Base-by-base conservation (phyloP, 768 basidiomycete genomes). In the Chlorophyllum brunneum region DNA sequence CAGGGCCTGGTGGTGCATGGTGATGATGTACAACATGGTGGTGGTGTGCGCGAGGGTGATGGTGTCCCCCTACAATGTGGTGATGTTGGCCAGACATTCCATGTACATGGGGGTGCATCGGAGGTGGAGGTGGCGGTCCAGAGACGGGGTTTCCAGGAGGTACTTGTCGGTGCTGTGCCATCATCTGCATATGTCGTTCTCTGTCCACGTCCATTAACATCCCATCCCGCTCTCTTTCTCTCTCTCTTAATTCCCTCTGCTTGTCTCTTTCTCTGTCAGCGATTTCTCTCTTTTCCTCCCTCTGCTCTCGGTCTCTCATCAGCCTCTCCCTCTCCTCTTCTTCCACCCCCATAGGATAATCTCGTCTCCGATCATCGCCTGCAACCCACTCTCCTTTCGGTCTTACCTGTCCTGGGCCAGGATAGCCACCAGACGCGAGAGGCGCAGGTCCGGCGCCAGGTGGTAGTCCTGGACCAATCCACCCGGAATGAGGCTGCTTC, bases 21-120 rank as follows among this genome's bases (percentile, higher is more conserved):
- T 73, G 74, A 51, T 71, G 72, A 52, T 72, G 74, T 5, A 74
- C 60, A 53, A 73, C 71, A 56, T 82, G 81, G 51, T 81, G 78
- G 51, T 81, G 78, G 51, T 83, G 80, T 2, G 67, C 58, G 23
- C 72, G 73, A 47, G 74, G 78, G 56, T 72, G 80, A 54, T 79
- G 79, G 49, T 75, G 72, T 41, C 69, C 68, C 42, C 60, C 61
- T 4, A 61, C 58, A 47, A 57, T 40, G 46, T 52, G 55, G 48
- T 73, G 70, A 48, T 73, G 67, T 51, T 71, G 71, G 7, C 48
- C 41, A 4, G 59, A 52, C n/a, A 51, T 51, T 26, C 31, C 43
- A 41, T 26, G 58, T 51, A 23, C 56, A 62, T 74, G 75, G 15
- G 63, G 60, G 37, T 71, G 66, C 48, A 51, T 34, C 5, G 27